Evolutionary conservation across 768 basidiomycete genomes (phyloP), one percentile per base, ranked within the genome.

Genomic region (Trametes cubensis): DNA sequence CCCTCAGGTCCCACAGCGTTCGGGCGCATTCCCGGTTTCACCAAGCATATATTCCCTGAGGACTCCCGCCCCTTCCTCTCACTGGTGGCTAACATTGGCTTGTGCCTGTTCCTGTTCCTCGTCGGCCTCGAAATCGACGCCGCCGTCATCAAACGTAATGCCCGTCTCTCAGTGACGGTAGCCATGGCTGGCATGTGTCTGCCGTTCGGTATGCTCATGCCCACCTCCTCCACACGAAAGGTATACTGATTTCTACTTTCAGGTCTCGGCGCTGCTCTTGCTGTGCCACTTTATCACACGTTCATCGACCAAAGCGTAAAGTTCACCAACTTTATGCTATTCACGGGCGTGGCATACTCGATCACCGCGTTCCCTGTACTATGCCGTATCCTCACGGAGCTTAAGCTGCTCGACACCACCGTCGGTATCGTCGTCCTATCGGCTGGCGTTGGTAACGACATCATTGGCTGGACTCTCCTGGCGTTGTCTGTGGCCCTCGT

Each of bases 361-460:
- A 94, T 94, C 69, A 93, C 91, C 0, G 92, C 91, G 0, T 92
- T 94, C 64, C 92, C 93, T 0, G 89, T 94, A 2, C 79, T 94
- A 7, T 93, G 90, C 73, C 82, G 95, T 64, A 90, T 97, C 74
- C 79, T 98, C 47, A 90, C 90, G 1, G 95, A 97, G 71, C 84
- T 96, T 58, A 94, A 95, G 74, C 79, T 99, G 1, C 81, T 98
- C 63, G 90, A 95, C 62, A 97, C 94, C 0, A 88, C 86, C 0
- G 93, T 99, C 40, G 97, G 95, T 6, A 88, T 97, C 61, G 87
- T 97, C 25, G 95, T 95, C 1, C 83, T 99, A 21, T 92, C 92
- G 2, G 94, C 95, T 0, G 96, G 95, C 11, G 92, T 98, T 3
- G 93, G 88, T 6, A 90, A 92, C 69, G 91, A 92, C 73, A 88